A percentile compares a stretch with the other conserved stretches of the same genome.
Conservation (phyloP, 176 grass and related monocot genomes). For the Paspalum notatum region DNA sequence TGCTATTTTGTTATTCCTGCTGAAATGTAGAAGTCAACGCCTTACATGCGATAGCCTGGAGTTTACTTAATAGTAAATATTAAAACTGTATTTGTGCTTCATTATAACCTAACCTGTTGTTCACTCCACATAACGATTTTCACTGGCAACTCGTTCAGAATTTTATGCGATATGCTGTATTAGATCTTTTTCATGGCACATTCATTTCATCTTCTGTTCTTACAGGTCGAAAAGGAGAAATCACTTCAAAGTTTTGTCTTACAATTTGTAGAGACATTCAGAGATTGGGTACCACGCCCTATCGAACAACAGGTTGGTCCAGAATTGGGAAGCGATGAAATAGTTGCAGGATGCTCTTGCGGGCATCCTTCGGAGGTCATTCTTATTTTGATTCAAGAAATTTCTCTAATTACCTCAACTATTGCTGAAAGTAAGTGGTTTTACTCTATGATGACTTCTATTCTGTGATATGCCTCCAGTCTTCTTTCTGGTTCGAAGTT, state of each 20-base stretch:
- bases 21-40: constrained; percentile 29
- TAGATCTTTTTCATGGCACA: not conserved
- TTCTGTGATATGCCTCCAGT: constrained; percentile 3
- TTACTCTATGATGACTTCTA: constrained; percentile 23
- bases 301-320: constrained; percentile 41
- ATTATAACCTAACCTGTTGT: constrained; percentile 20
- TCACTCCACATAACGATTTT: not conserved
- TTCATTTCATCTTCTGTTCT: constrained; percentile 38
- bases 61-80: not conserved
- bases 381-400: constrained; percentile 90
- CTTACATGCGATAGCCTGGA: not conserved
- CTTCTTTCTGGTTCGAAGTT: not conserved
- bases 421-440: constrained; percentile 78
- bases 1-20: constrained; percentile 4
- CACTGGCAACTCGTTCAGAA: not conserved
- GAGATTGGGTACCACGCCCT: constrained; percentile 73
- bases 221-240: constrained; percentile 86
- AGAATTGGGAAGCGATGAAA: constrained; percentile 64
- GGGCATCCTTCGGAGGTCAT: constrained; percentile 89
- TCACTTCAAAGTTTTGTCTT: constrained; percentile 78
- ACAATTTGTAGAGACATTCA: constrained; percentile 83
- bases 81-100: not conserved
- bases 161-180: not conserved
- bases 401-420: constrained; percentile 69
- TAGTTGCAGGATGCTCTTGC: constrained; percentile 67